Conservation (phyloP, 345 rosid genomes). For the Moricandia arvensis region DNA sequence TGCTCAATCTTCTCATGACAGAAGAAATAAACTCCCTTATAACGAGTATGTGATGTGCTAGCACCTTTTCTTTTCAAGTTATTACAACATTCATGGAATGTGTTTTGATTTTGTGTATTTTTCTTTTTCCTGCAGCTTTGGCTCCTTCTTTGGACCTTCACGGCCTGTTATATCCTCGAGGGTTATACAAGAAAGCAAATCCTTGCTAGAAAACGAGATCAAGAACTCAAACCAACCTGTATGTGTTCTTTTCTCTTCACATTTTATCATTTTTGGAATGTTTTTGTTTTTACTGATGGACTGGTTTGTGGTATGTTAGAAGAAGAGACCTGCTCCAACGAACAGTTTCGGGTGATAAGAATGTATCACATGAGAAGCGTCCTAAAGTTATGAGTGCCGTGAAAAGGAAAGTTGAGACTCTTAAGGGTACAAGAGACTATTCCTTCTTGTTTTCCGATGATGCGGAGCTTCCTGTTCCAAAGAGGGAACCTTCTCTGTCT, state of each 20-base stretch:
- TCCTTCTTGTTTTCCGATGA: constrained; percentile 83
- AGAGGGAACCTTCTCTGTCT: constrained; percentile 45
- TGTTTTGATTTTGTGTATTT: constrained; percentile 4
- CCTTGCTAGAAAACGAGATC: constrained; percentile 70
- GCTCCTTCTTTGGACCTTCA: constrained; percentile 96
- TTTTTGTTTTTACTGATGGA: not conserved
- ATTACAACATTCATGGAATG: not conserved
- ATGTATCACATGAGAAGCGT: constrained; percentile 31
- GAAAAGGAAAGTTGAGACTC: constrained; percentile 59
- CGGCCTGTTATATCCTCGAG: constrained; percentile 82
- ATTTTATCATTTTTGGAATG: not conserved
- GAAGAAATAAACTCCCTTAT: constrained; percentile 46
- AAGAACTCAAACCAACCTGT: constrained; percentile 48
- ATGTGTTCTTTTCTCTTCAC: constrained; percentile 28
- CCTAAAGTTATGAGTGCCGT: constrained; percentile 51
- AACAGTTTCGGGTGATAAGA: constrained; percentile 39
- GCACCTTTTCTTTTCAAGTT: not conserved
- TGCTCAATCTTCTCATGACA: constrained; percentile 43
- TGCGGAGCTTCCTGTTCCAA: constrained; percentile 59
- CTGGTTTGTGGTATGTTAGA: constrained; percentile 42
- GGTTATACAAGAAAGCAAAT: constrained; percentile 96
- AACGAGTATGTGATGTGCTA: constrained; percentile 55
- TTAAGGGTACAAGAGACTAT: constrained; percentile 82
- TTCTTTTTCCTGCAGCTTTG: constrained; percentile 54
- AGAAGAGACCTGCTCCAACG: constrained; percentile 48